Evolutionary conservation across 768 basidiomycete genomes (phyloP).

Genomic region (Rhizopogon rudus): DNA sequence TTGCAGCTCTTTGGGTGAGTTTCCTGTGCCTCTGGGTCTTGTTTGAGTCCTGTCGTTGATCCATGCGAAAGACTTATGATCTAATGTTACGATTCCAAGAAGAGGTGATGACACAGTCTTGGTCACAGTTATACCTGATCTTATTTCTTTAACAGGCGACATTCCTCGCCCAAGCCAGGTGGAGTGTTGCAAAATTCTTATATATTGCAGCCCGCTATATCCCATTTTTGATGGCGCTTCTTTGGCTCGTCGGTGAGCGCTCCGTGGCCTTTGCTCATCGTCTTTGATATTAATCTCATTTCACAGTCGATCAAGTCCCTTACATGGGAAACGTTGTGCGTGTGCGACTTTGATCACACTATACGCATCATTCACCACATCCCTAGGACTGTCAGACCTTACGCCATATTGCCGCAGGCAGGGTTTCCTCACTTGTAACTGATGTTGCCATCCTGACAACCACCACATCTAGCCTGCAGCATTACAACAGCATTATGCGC

Average conservation of each 20-base stretch:
- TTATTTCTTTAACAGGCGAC: background rate
- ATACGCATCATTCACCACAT: background rate
- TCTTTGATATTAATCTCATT: background rate
- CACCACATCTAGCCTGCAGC: background rate
- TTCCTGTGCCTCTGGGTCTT: too few species aligned
- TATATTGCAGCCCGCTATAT: background rate
- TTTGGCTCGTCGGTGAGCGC: constrained; percentile 8
- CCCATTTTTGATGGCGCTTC: background rate
- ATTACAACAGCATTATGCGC: background rate
- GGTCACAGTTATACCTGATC: background rate
- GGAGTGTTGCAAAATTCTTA: background rate
- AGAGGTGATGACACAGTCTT: background rate
- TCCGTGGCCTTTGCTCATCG: background rate
- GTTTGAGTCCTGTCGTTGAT: constrained; percentile 19
- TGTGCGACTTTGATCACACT: constrained; percentile 7
- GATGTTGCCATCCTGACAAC: background rate
- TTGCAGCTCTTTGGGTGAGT: background rate
- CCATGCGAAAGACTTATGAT: background rate
- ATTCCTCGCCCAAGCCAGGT: background rate
- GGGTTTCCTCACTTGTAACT: background rate
- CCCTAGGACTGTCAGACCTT: background rate
- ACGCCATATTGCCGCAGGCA: background rate
- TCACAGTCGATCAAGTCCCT: constrained; percentile 6
- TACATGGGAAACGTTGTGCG: background rate
- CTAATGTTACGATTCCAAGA: background rate